phyloP scores from a whole-genome alignment of 345 rosid species.

The Brassica juncea region DNA sequence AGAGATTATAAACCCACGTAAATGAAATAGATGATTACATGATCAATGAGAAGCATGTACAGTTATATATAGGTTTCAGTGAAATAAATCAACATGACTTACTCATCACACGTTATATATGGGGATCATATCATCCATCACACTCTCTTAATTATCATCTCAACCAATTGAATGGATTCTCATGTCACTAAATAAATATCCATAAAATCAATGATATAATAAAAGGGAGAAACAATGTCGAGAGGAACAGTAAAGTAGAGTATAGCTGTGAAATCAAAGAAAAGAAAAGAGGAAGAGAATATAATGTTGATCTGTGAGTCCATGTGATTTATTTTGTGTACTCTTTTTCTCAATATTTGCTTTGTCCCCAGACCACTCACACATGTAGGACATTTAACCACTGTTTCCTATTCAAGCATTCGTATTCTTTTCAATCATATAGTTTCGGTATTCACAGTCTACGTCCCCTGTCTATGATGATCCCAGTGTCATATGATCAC shows the following conservation, averaged over 20 bases:
- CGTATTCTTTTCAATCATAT: not conserved
- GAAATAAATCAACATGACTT: not conserved
- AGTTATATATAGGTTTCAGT: not conserved
- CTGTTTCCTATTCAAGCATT: not conserved
- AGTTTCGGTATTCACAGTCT: not conserved
- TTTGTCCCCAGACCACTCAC: constrained; percentile 28
- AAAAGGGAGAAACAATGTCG: not conserved
- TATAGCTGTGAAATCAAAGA: not conserved
- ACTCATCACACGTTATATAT: not conserved
- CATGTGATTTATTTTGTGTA: constrained; percentile 36
- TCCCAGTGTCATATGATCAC: too few species aligned
- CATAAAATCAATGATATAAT: not conserved
- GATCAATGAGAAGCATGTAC: not conserved
- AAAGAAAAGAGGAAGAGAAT: constrained; percentile 3
- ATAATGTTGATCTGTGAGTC: constrained; percentile 30
- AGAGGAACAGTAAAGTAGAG: not conserved
- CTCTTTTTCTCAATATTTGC: constrained; percentile 14
- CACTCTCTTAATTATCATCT: not conserved
- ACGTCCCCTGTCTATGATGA: too few species aligned
- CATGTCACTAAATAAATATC: not conserved
- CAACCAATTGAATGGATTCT: not conserved
- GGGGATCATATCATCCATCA: not conserved
- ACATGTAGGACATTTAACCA: constrained; percentile 27
- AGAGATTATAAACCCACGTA: not conserved
- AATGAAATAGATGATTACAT: not conserved